phyloP scores from a whole-genome alignment of 148 eudicot species.

The Drosera capensis region DNA sequence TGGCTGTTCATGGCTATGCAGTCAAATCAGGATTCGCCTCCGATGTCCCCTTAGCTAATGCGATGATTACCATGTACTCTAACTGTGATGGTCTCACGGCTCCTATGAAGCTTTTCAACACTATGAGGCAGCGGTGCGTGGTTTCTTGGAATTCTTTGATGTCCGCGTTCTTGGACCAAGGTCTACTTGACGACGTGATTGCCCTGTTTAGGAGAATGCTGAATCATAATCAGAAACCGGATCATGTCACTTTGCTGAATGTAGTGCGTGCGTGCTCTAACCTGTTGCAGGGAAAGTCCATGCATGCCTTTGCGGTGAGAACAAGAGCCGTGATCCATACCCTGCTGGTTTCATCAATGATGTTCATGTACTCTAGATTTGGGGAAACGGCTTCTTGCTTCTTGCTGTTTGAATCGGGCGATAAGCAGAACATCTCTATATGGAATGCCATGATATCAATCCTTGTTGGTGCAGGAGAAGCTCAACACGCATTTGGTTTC shows the following conservation, averaged over 20 bases:
- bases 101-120: constrained; percentile 21
- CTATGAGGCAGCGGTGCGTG: constrained; percentile 22
- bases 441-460: constrained; percentile 60
- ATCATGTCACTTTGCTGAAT: constrained; percentile 40
- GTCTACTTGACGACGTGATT: constrained; percentile 15
- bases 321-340: constrained; percentile 17
- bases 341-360: constrained; percentile 49
- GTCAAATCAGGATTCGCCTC: constrained; percentile 19
- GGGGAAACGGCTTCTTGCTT: constrained; percentile 22
- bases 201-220: constrained; percentile 26
- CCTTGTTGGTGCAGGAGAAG: constrained; percentile 19
- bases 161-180: constrained; percentile 25
- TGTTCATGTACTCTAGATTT: constrained; percentile 52
- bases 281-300: constrained; percentile 31
- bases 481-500: constrained; percentile 15
- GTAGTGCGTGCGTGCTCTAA: constrained; percentile 26
- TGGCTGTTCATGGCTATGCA: constrained; percentile 38
- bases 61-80: constrained; percentile 48
- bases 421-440: constrained; percentile 23
- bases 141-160: constrained; percentile 63
- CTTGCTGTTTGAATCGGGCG: constrained; percentile 29
- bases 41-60: constrained; percentile 37
- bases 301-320: constrained; percentile 37
- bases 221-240: constrained; percentile 23
- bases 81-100: constrained; percentile 24